Percentiles rank a stretch among this genome's conserved stretches.
These are phyloP conservation scores for Suillus subaureus DNA, from an alignment of 768 basidiomycete species.

Conservation along the genomic window DNA sequence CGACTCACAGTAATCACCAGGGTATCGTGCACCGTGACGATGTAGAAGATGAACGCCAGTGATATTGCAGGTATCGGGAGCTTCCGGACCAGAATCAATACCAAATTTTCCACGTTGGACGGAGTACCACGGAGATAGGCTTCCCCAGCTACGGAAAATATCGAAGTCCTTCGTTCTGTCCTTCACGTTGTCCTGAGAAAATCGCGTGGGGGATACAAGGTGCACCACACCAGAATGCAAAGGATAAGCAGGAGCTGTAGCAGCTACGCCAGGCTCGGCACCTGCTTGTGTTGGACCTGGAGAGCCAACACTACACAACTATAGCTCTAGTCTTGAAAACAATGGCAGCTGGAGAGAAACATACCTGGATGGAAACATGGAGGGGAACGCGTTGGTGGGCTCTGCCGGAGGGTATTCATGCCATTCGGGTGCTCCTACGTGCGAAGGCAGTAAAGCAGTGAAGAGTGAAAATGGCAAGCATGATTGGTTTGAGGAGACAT, in stretches of 20 bases:
- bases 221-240: constrained; percentile 64
- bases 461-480: constrained; percentile 2
- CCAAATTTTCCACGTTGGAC: constrained; percentile 63
- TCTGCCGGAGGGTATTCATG: constrained; percentile 67
- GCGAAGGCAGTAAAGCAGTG: constrained; percentile 2
- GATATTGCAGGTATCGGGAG: constrained; percentile 67
- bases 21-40: constrained; percentile 71
- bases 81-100: constrained; percentile 64
- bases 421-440: constrained; percentile 65
- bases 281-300: constrained; percentile 30
- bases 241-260: constrained; percentile 73
- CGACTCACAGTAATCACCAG: constrained; percentile 31
- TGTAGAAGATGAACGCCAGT: constrained; percentile 78
- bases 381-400: constrained; percentile 69
- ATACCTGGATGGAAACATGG: constrained; percentile 62
- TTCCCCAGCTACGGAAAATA: constrained; percentile 74
- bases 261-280: constrained; percentile 36
- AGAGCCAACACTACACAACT: constrained; percentile 26
- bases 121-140: constrained; percentile 80
- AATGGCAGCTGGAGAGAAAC: neutral
- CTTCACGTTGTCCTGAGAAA: constrained; percentile 21
- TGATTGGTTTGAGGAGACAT: constrained; percentile 5
- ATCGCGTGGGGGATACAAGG: constrained; percentile 39
- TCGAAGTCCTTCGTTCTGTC: constrained; percentile 49
- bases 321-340: constrained; percentile 11